Conservation (phyloP, 2,329 filamentous ascomycete species). For the Xylaria hypoxylon region DNA sequence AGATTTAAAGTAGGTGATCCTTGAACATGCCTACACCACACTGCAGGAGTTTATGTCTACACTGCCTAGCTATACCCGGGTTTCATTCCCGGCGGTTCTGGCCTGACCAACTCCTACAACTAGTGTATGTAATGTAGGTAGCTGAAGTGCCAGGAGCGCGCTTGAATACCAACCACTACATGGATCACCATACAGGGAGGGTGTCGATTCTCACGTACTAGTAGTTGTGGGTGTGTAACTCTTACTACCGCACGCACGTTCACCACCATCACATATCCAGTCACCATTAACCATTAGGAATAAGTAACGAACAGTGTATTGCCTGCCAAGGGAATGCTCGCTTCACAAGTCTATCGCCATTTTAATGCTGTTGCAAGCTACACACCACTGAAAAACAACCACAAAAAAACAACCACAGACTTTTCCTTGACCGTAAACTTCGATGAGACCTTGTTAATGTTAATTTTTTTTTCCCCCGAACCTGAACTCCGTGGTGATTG, state of each 20-base stretch:
- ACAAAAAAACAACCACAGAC: constrained; percentile 11
- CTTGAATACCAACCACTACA: constrained; percentile 9
- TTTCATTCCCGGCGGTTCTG: background rate
- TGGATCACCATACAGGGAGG: constrained; percentile 23
- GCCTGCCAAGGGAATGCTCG: constrained; percentile 26
- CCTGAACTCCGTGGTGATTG: constrained; percentile 23
- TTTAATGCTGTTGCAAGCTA: constrained; percentile 27
- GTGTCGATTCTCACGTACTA: constrained; percentile 2
- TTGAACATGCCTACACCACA: background rate
- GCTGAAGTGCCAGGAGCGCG: constrained; percentile 23
- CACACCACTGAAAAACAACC: constrained; percentile 27
- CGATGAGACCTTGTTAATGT: constrained; percentile 13
- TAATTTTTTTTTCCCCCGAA: constrained; percentile 10
- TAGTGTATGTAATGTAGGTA: background rate
- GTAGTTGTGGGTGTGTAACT: constrained; percentile 24
- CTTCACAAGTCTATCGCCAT: constrained; percentile 9
- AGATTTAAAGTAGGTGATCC: constrained; percentile 8
- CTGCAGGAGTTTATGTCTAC: background rate
- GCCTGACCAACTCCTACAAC: background rate
- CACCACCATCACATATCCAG: constrained; percentile 26
- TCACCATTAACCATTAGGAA: constrained; percentile 25
- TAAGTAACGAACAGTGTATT: constrained; percentile 12
- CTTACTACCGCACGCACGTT: constrained; percentile 15
- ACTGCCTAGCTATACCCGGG: background rate
- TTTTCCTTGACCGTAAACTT: constrained; percentile 16